These are phyloP conservation scores for Solanum chilense DNA, from an alignment of 257 asterid species.

Conservation along the genomic window DNA sequence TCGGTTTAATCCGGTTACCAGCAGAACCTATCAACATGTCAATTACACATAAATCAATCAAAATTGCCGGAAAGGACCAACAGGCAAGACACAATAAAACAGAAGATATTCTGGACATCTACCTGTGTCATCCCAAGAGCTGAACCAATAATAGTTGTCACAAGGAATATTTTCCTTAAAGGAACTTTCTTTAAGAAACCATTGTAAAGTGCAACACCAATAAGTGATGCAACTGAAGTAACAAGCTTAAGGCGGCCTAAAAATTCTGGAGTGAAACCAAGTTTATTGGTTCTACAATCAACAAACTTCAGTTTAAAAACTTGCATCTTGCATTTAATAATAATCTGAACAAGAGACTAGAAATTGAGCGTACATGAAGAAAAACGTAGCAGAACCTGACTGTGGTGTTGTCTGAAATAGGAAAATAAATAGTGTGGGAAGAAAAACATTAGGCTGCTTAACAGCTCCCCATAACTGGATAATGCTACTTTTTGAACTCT, in stretches of 20 bases:
- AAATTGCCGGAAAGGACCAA: neutral
- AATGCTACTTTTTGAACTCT: constrained; percentile 41
- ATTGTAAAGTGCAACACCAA: constrained; percentile 87
- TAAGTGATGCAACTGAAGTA: constrained; percentile 81
- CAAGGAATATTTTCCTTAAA: constrained; percentile 70
- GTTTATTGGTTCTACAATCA: constrained; percentile 65
- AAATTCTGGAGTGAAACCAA: constrained; percentile 90
- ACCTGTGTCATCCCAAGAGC: constrained; percentile 93
- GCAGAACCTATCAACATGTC: constrained; percentile 40
- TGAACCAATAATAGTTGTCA: constrained; percentile 60
- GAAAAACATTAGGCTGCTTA: constrained; percentile 69
- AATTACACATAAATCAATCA: neutral
- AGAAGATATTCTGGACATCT: neutral
- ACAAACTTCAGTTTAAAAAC: neutral
- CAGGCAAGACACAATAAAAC: neutral
- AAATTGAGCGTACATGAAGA: constrained; percentile 67
- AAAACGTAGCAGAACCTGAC: constrained; percentile 95
- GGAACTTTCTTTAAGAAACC: constrained; percentile 77
- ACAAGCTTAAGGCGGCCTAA: constrained; percentile 94
- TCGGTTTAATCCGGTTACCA: constrained; percentile 78
- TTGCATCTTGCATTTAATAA: neutral
- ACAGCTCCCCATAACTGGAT: constrained; percentile 63
- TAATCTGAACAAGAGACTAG: neutral
- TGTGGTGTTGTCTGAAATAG: constrained; percentile 97
- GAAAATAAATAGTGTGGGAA: constrained; percentile 82